Percentiles rank a stretch among this genome's conserved stretches.
These are phyloP conservation scores for Begonia fuchsioides DNA, from an alignment of 306 rosid genomes.

Conservation along the genomic window DNA sequence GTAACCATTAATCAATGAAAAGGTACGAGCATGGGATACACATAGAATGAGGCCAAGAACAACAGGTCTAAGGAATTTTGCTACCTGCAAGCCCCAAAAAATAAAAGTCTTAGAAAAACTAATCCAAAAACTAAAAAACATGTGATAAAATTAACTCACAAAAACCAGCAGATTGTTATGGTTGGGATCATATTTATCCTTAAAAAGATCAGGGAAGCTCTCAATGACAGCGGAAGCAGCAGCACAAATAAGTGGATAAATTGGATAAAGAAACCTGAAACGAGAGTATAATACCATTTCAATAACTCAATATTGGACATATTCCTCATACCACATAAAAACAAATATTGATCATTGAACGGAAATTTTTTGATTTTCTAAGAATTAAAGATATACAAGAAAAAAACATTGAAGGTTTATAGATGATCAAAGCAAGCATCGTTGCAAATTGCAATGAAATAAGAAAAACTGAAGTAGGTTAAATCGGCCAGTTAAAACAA, in stretches of 20 bases:
- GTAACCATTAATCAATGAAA: conserved; percentile 85
- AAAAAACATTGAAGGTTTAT: too few relatives aligned
- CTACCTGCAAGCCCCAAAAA: conserved; percentile 31
- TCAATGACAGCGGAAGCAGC: conserved; percentile 98
- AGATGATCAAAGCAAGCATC: too few relatives aligned
- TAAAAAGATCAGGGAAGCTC: conserved; percentile 82
- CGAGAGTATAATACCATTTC: conserved; percentile 3
- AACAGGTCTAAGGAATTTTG: conserved; percentile 68
- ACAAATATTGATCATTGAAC: too few relatives aligned
- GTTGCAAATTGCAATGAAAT: too few relatives aligned
- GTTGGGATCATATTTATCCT: conserved; percentile 40
- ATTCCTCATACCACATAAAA: too few relatives aligned
- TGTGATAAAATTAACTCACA: conserved; percentile 26
- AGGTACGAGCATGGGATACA: conserved; percentile 91
- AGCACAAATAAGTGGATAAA: conserved; percentile 87
- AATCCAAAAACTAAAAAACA: conserved; percentile 1
- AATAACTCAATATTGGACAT: not conserved
- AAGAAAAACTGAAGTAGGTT: too few relatives aligned
- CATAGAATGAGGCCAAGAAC: conserved; percentile 61
- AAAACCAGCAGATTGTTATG: conserved; percentile 25
- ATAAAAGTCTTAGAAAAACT: not conserved
- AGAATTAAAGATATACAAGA: too few relatives aligned
- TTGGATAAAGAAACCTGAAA: conserved; percentile 90
- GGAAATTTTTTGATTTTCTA: too few relatives aligned
- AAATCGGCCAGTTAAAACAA: too few relatives aligned